phyloP scores from a whole-genome alignment of 352 stramenopile genomes.

The Globisporangium mamillatum region DNA sequence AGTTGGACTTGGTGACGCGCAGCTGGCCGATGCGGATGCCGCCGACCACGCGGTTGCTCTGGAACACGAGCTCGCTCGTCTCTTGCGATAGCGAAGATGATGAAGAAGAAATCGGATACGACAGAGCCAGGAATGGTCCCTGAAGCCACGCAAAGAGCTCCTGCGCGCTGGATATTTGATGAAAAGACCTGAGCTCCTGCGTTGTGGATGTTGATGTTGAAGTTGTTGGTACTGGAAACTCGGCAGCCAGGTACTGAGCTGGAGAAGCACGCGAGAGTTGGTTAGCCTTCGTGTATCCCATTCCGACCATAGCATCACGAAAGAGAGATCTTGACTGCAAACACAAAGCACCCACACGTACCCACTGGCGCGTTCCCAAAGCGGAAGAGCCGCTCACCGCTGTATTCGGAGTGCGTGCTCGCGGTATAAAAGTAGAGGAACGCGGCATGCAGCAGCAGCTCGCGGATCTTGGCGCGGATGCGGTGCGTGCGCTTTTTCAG shows the following conservation, averaged over 20 bases:
- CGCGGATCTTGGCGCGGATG: slow-evolving; percentile 44
- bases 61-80: slow-evolving; percentile 10
- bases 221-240: slow-evolving; percentile 9
- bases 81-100: background rate
- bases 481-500: slow-evolving; percentile 27
- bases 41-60: slow-evolving; percentile 37
- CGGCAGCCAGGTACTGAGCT: slow-evolving; percentile 19
- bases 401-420: slow-evolving; percentile 28
- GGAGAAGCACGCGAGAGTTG: background rate
- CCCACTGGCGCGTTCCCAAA: slow-evolving; percentile 29
- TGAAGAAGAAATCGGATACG: slow-evolving; percentile 17
- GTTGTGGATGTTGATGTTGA: no score
- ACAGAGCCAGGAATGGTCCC: slow-evolving; percentile 26
- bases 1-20: slow-evolving; percentile 31
- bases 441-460: slow-evolving; percentile 42
- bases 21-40: slow-evolving; percentile 48
- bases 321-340: background rate
- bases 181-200: slow-evolving; percentile 16
- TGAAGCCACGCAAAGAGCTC: slow-evolving; percentile 34
- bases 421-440: slow-evolving; percentile 44
- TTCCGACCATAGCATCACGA: background rate
- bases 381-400: slow-evolving; percentile 32
- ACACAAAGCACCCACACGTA: slow-evolving; percentile 13
- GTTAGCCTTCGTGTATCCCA: background rate
- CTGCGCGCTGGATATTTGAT: slow-evolving; percentile 16